Base-by-base conservation (phyloP, 139 green algal species). In the Picochlorum sp. region DNA sequence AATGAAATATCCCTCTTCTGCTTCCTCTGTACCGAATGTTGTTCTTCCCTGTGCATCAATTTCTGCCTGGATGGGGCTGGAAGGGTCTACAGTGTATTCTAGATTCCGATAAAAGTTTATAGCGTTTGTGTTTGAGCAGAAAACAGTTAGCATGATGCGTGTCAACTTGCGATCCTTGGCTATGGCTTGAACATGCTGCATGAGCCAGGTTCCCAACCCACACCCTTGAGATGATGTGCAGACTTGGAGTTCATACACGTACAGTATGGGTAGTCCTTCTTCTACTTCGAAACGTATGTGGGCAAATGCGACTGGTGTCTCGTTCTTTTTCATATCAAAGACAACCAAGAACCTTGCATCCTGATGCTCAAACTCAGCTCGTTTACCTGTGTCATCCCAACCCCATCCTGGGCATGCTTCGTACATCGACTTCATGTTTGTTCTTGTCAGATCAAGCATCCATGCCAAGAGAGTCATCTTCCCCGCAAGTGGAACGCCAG, bases 91-190 rank as follows among this genome's bases (percentile, higher is more conserved):
- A 41, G 57, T 49, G 34, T 75, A 75, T 28, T 49, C 72, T 38
- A 78, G 61, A 7, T 70, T 73, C 21, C 23, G 18, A 54, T 84
- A 84, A 13, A 84, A 59, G 7, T 49, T 28, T 18, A 45, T 18
- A 5, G 77, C 77, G 1, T 30, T 64, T 6, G n/a, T 26, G 49
- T 83, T 84, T 6, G 20, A 57, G 7, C 73, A 63, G 34, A 82
- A 68, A 15, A 84, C 77, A 6, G 77, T 84, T 6, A 84, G 76
- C 76, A 84, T 81, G 15, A 84, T 45, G 28, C 57, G 54, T 9
- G 62, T 28, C 56, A 84, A 52, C 3, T 55, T 47, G 6, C 14
- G 14, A 28, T 61, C 64, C 34, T 66, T 59, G 5, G 69, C 75
- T 4, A 81, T 49, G 37, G 76, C 62, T 63, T 83, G 76, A 55